Conservation (phyloP, 805 yeast genomes). For the Metschnikowia baotianmanensis region DNA sequence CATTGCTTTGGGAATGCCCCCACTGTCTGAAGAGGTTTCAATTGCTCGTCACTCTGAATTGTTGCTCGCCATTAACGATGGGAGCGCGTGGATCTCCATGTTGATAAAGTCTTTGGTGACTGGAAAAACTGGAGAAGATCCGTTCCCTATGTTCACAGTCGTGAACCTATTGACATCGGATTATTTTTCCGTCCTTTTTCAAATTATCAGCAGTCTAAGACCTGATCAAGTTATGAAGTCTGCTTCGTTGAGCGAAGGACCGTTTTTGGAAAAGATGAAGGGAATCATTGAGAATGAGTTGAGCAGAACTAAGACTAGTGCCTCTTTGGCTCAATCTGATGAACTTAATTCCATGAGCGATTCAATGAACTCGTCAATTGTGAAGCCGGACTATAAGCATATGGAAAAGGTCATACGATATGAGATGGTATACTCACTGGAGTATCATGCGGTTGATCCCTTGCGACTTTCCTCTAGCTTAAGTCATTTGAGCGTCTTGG, state of each 20-base stretch:
- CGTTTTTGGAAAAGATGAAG: slow-evolving; percentile 25
- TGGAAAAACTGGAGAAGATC: slow-evolving; percentile 8
- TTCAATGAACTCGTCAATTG: background rate
- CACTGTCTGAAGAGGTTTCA: slow-evolving; percentile 17
- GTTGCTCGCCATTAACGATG: slow-evolving; percentile 39
- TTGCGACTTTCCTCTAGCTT: slow-evolving; percentile 28
- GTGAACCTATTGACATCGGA: slow-evolving; percentile 40
- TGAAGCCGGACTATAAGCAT: slow-evolving; percentile 7
- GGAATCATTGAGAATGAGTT: slow-evolving; percentile 29
- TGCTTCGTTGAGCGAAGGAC: slow-evolving; percentile 27
- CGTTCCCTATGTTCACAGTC: slow-evolving; percentile 30
- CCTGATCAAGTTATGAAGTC: slow-evolving; percentile 44
- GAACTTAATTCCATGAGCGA: background rate
- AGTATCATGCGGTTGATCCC: slow-evolving; percentile 28
- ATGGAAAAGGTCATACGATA: slow-evolving; percentile 9
- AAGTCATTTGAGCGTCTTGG: slow-evolving; percentile 20
- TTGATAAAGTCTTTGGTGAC: slow-evolving; percentile 19
- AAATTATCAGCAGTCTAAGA: slow-evolving; percentile 29
- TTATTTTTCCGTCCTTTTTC: slow-evolving; percentile 39
- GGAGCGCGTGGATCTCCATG: slow-evolving; percentile 30
- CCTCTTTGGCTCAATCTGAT: background rate
- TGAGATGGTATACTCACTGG: slow-evolving; percentile 17
- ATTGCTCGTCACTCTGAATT: slow-evolving; percentile 26
- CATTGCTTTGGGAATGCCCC: slow-evolving; percentile 4
- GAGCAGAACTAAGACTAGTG: background rate